phyloP scores from a whole-genome alignment of 305 asterid genomes.

The Plantago coronopus region DNA sequence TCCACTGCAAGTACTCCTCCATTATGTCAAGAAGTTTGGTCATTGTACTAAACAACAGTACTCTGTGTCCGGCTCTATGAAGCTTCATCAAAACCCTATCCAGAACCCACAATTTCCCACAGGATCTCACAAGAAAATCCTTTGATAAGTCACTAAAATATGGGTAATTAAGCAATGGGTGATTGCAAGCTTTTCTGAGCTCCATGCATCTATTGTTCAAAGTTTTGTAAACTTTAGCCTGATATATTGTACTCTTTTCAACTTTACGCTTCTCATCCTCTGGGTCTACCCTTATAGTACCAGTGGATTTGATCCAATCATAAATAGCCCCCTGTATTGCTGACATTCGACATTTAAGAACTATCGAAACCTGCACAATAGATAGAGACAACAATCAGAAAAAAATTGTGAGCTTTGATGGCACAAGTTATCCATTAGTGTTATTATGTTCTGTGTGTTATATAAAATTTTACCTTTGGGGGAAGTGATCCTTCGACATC shows the following conservation, averaged over 20 bases:
- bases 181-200: slow-evolving; percentile 95
- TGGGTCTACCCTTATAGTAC: slow-evolving; percentile 93
- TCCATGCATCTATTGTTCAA: slow-evolving; percentile 97
- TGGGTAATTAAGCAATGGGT: slow-evolving; percentile 94
- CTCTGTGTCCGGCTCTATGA: slow-evolving; percentile 93
- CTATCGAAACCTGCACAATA: slow-evolving; percentile 93
- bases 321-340: slow-evolving; percentile 91
- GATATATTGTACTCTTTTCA: slow-evolving; percentile 73
- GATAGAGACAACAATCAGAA: slow-evolving; percentile 31
- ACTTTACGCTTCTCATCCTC: slow-evolving; percentile 85
- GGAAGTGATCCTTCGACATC: slow-evolving; percentile 99
- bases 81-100: slow-evolving; percentile 90
- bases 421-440: slow-evolving; percentile 15
- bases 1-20: slow-evolving; percentile 99
- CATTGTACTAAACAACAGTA: slow-evolving; percentile 95
- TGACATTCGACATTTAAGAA: slow-evolving; percentile 94
- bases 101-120: slow-evolving; percentile 94
- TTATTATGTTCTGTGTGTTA: neutral
- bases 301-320: slow-evolving; percentile 98
- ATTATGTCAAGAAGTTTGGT: slow-evolving; percentile 94
- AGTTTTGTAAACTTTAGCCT: slow-evolving; percentile 70
- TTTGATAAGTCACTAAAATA: slow-evolving; percentile 81
- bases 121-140: slow-evolving; percentile 94
- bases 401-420: slow-evolving; percentile 19
- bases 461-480: slow-evolving; percentile 66